Base-by-base conservation (phyloP, 768 basidiomycete genomes). In the Suillus subaureus region DNA sequence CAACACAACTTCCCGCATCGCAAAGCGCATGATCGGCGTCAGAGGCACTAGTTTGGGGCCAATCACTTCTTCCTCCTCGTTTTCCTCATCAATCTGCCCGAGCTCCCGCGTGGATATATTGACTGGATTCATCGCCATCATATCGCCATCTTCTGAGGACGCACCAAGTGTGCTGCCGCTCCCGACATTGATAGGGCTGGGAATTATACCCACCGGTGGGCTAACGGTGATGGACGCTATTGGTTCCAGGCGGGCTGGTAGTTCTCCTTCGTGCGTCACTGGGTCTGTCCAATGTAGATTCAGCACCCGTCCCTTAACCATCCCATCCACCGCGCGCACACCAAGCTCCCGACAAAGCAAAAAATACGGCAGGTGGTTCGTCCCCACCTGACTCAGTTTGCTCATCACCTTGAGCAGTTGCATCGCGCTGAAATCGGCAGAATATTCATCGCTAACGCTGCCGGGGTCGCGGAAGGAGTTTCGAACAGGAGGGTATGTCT, bases 401-500 rank as follows among this genome's bases (percentile, higher is more conserved):
- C 86, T 86, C 90, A 93, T 93, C 58, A 94, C 92, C 69, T 87
- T 89, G 66, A 94, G 82, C 16, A 94, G 81, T 70, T 93, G 89
- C 82, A 89, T 85, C 2, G 91, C 89, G n/a, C 85, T 84, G 73
- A 94, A 94, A 58, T 91, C 90, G 2, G 87, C 81, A 9, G 83
- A 79, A 67, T 86, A 84, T 62, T 84, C 83, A 28, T 85, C 85
- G 31, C 74, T 73, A 28, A 74, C 64, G 52, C 67, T 69, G n/a
- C 42, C 58, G 61, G 56, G 40, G 23, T 63, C 55, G n/a, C 68
- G 68, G 62, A 70, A 68, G 28, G 69, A 51, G 26, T 64, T 64
- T 26, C 18, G 70, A 61, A 82, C 77, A 33, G 84, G 79, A 0
- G 83, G 82, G 70, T 87, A 87, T n/a, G 84, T 81, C 68, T 84